Base-by-base conservation (phyloP, 2,329 filamentous ascomycete species). In the Pyricularia grisea region DNA sequence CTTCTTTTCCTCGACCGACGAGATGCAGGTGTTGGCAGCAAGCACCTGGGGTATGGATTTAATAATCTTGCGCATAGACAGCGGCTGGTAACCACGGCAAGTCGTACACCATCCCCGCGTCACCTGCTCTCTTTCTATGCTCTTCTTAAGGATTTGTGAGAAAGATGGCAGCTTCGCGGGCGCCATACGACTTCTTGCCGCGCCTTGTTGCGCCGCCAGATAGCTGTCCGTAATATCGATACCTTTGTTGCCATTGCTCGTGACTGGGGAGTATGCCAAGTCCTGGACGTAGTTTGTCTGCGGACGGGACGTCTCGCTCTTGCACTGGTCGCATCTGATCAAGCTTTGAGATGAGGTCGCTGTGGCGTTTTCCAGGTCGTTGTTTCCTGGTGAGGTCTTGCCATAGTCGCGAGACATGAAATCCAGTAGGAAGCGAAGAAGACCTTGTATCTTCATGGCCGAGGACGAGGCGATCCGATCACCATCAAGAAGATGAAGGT, bases 81-180 rank as follows among this genome's bases (percentile, higher is more conserved):
- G 88, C 68, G 91, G 91, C 78, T 97, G 93, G 77, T 99, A 98
- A 28, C 93, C 87, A 73, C 93, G 91, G 77, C 96, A 99, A 75
- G 90, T 88, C 72, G 90, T 90, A 77, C 95, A 99, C 94, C 94
- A 99, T 7, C 95, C 95, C 74, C 94, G 89, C 64, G 92, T 93
- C 65, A 92, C 92, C 12, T 92, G 91, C 77, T 97, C 93, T 68
- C 93, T 86, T 79, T 98, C 94, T 33, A 99, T 90, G 72, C 93
- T 97, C 68, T 89, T 88, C 77, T 97, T 97, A n/a, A 99, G 82
- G 65, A 97, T 88, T 75, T 95, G 92, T 0, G 93, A 97, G 77
- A 99, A 99, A 67, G 85, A 68, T 4, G 42, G 30, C 27, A 60
- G 30, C n/a, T 30, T 64, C 28, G 67, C 55, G 30, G 58, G 67